These are phyloP conservation scores for Blastomyces gilchristii DNA, from an alignment of 2,329 filamentous ascomycete genomes.

Conservation along the genomic window DNA sequence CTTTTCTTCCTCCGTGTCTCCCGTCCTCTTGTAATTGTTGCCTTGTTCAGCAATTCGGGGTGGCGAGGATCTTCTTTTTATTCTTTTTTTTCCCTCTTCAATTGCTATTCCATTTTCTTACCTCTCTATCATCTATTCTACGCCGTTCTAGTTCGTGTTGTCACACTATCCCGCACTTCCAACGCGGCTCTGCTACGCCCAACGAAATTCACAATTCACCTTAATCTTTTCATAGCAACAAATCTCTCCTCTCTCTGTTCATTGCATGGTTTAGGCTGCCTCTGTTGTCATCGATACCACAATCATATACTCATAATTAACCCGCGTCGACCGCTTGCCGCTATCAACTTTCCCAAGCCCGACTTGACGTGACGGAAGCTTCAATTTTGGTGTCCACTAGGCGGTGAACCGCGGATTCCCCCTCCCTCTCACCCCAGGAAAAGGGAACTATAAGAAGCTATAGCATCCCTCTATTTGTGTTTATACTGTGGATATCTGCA, in stretches of 20 bases:
- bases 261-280: neutral
- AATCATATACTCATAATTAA: neutral
- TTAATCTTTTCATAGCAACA: neutral
- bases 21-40: slow-evolving; percentile 12
- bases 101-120: neutral
- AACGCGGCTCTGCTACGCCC: neutral
- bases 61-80: slow-evolving; percentile 5
- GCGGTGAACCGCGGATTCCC: neutral
- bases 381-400: neutral
- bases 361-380: neutral
- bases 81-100: neutral
- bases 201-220: neutral
- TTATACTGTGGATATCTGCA: slow-evolving; percentile 6
- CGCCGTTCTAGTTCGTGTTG: neutral
- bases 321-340: neutral
- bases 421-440: neutral
- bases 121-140: neutral
- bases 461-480: neutral
- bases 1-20: slow-evolving; percentile 9
- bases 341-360: neutral
- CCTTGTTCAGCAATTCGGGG: slow-evolving; percentile 6
- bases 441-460: neutral
- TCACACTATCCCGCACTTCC: neutral
- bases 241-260: neutral
- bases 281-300: neutral